Percentiles rank a stretch among this genome's conserved stretches.
These are phyloP conservation scores for Manihot esculenta DNA, from an alignment of 441 rosid species.

Conservation along the genomic window DNA sequence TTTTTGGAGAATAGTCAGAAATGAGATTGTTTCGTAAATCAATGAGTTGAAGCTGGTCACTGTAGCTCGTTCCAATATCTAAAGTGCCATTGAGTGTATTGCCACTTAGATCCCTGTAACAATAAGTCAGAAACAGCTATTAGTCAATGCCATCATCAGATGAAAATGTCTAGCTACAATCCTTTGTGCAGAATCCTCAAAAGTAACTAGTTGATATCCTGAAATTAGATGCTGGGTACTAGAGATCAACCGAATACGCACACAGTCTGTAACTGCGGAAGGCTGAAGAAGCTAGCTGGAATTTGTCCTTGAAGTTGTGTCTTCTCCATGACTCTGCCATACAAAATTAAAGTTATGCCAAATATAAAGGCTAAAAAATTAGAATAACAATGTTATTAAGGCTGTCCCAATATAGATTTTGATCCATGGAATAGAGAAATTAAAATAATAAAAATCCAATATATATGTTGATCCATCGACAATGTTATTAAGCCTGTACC, in stretches of 20 bases:
- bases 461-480: too few species aligned
- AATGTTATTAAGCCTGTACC: too few species aligned
- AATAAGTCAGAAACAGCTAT: slow-evolving; percentile 6
- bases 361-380: neutral
- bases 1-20: slow-evolving; percentile 17
- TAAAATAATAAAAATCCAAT: too few species aligned
- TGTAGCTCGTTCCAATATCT: slow-evolving; percentile 42
- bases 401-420: too few species aligned
- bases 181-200: neutral
- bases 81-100: slow-evolving; percentile 53
- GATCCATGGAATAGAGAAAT: too few species aligned
- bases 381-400: too few species aligned
- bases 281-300: slow-evolving; percentile 52
- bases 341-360: neutral
- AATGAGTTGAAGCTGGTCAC: slow-evolving; percentile 43
- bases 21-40: slow-evolving; percentile 55
- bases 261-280: slow-evolving; percentile 58
- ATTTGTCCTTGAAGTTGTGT: slow-evolving; percentile 51
- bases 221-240: neutral
- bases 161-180: neutral
- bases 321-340: slow-evolving; percentile 60
- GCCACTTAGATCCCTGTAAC: slow-evolving; percentile 42
- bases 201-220: neutral
- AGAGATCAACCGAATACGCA: slow-evolving; percentile 33
- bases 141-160: neutral